Conservation (phyloP, 768 basidiomycete genomes). For the Mycena kentingensis region DNA sequence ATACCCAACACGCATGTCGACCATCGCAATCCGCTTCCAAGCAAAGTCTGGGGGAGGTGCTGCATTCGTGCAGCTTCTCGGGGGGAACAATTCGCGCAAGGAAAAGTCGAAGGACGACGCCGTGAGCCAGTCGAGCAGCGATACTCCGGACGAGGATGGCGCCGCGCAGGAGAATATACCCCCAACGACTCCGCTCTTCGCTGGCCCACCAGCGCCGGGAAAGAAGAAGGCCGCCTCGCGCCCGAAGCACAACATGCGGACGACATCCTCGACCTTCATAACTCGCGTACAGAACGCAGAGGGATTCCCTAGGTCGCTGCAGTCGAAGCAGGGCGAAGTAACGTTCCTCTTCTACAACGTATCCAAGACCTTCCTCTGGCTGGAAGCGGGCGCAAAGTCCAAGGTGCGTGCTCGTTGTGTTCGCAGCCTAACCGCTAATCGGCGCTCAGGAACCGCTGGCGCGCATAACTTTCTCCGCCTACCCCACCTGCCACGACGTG, state of each 20-base stretch:
- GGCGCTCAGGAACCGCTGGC: conserved; percentile 76
- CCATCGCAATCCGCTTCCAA: conserved; percentile 64
- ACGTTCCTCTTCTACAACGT: conserved; percentile 88
- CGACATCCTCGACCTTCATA: conserved; percentile 91
- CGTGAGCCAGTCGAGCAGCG: conserved; percentile 79
- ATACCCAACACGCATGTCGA: conserved; percentile 66
- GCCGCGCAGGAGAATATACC: conserved; percentile 44
- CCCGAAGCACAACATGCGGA: conserved; percentile 90
- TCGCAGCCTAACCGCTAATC: conserved; percentile 1
- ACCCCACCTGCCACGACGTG: conserved; percentile 91
- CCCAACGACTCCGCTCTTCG: conserved; percentile 56
- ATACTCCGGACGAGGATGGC: conserved; percentile 65
- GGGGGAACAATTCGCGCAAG: conserved; percentile 64
- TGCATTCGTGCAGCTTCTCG: conserved; percentile 67
- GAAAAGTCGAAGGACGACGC: conserved; percentile 61
- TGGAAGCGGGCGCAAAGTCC: conserved; percentile 80
- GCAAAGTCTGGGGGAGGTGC: conserved; percentile 56
- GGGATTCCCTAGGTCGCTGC: conserved; percentile 68
- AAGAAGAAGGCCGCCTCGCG: conserved; percentile 67
- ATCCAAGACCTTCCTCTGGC: conserved; percentile 84
- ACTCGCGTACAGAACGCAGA: conserved; percentile 83
- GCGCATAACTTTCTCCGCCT: conserved; percentile 80
- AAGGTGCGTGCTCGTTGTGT: conserved; percentile 54
- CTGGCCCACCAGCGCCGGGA: conserved; percentile 44
- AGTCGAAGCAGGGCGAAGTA: conserved; percentile 80